phyloP scores from a whole-genome alignment of 2,329 filamentous ascomycete genomes.

The Graphiopsis chlorocephala region DNA sequence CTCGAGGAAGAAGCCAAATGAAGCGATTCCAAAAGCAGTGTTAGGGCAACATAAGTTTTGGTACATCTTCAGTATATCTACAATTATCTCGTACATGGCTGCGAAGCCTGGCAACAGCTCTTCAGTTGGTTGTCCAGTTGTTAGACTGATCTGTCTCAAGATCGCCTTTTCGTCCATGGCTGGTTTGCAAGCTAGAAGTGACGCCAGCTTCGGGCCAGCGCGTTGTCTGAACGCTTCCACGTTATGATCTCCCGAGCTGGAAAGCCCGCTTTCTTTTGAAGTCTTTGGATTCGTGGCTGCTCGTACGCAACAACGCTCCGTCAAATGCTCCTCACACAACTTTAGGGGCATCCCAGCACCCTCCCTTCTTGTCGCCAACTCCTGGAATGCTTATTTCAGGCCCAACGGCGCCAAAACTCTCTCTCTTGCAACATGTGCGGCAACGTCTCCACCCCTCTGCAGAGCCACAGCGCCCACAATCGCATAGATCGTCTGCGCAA shows the following conservation, averaged over 20 bases:
- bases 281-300: background rate
- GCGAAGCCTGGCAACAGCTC: background rate
- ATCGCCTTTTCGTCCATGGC: background rate
- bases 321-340: background rate
- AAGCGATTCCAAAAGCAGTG: background rate
- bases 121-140: background rate
- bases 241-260: background rate
- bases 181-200: background rate
- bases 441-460: conserved; percentile 77
- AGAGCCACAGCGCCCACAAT: conserved; percentile 87
- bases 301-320: background rate
- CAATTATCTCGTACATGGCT: conserved; percentile 15
- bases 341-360: background rate
- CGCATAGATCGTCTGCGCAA: conserved; percentile 76
- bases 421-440: conserved; percentile 71
- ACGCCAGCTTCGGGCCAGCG: background rate
- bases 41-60: background rate
- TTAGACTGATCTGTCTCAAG: background rate
- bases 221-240: background rate
- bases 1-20: background rate
- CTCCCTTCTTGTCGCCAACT: background rate
- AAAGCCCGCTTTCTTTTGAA: background rate
- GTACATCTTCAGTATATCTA: conserved; percentile 36
- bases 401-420: conserved; percentile 61
- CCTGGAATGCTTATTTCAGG: conserved; percentile 17